Base-by-base conservation (phyloP, 441 rosid species). In the Hura crepitans region DNA sequence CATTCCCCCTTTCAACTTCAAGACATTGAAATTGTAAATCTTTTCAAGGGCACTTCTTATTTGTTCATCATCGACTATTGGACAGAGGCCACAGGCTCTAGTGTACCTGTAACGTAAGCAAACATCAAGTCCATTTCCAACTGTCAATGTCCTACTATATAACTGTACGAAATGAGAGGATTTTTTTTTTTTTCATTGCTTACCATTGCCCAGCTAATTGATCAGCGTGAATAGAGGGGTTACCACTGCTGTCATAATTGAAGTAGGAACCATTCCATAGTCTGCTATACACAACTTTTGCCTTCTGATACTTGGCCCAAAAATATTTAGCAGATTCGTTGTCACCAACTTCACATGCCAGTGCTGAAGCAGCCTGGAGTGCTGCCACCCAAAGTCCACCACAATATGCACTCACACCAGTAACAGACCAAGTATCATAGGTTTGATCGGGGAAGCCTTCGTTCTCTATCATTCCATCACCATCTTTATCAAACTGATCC, bases 321-420 rank as follows among this genome's bases (percentile, higher is more conserved):
- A 93, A 91, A 67, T 86, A 91, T 51, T 78, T 82, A 10, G 83
- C 86, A 39, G 91, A 84, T 68, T 73, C 88, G 64, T 76, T 73
- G 70, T 91, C 96, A 50, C 92, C 98, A 23, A 89, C 87, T 74
- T 69, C 78, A 0, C 63, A 68, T 10, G 96, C 98, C 82, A 93
- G 39, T 58, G 96, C 95, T 5, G 97, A 89, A 42, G 93, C 84
- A 72, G 97, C 97, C 80, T 93, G 95, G 56, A 91, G 76, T 43
- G 97, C 92, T 11, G 97, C 98, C 43, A 88, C 86, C 98, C 98
- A 91, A 61, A 93, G 84, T n/a, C 98, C 98, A 56, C 97, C 98
- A 74, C 89, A 69, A 53, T 91, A 93, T 18, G 97, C 91, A 72
- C 93, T 93, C 66, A 89, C 84, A 25, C 97, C 97, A 51, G 84